Base-by-base conservation (phyloP, 805 yeast species). In the Ogataea methylovora region DNA sequence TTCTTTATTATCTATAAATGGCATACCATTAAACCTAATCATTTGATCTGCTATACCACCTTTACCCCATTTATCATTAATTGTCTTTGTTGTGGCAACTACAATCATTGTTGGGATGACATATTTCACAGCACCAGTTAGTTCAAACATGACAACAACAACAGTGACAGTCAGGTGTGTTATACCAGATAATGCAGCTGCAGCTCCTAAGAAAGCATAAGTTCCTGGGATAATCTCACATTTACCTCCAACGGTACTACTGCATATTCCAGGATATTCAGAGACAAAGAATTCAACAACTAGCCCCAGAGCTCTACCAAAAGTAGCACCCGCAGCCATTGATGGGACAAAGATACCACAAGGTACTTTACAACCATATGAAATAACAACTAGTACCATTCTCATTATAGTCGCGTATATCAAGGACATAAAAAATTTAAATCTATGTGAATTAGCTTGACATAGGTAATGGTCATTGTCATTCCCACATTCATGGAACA, bases 291-390 rank as follows among this genome's bases (percentile, higher is more conserved):
- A 42, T 42, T 84, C 83, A 38, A 85, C 77, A 5, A 82, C 39
- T 8, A 86, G 61, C 4, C 98, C 97, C 10, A 92, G 48, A 0
- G 88, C 81, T 34, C 97, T 69, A 7, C 98, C 98, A 57, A 85
- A 83, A 0, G 95, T 76, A 0, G 97, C 97, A 16, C 98, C 98
- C 2, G 87, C 83, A 0, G 95, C 88, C 94, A 92, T 85, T 2
- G 95, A 84, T 3, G 98, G 98, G 35, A 92, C 94, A 59, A 92
- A 82, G 5, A 90, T 85, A 12, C 98, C 98, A n/a, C 97, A 94
- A 0, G 98, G 98, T 0, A 90, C 88, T 57, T 82, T 86, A 41
- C 87, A 79, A 3, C 96, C 96, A 54, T 94, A 92, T 0, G 97
- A 82, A 12, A 92, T 66, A 19, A 87, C 72, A 19, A 92, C 84